Evolutionary conservation across 495 filamentous ascomycete genomes (phyloP).

Genomic region (Penicillium lividum): DNA sequence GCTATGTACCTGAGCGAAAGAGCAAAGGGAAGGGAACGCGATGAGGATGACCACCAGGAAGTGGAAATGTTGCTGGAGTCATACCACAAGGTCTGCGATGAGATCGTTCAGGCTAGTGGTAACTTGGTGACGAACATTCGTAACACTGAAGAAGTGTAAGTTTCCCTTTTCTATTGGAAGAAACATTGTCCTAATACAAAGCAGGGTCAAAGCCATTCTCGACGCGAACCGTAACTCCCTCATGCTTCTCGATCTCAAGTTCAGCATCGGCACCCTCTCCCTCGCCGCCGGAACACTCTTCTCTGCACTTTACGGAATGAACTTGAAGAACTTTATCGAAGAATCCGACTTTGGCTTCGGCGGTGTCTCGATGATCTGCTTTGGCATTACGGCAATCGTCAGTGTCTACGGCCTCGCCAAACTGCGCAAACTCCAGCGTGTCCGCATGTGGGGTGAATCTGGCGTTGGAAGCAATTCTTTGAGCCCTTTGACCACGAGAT

Average conservation of each 20-base stretch:
- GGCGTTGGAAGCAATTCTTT: slow-evolving; percentile 39
- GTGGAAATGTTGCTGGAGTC: slow-evolving; percentile 96
- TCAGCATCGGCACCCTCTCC: slow-evolving; percentile 90
- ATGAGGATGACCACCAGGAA: slow-evolving; percentile 90
- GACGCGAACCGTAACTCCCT: slow-evolving; percentile 97
- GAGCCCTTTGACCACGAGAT: slow-evolving; percentile 31
- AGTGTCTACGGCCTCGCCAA: slow-evolving; percentile 78
- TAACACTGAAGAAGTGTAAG: slow-evolving; percentile 97
- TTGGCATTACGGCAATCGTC: slow-evolving; percentile 72
- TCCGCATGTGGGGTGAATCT: slow-evolving; percentile 77
- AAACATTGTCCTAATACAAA: slow-evolving; percentile 14
- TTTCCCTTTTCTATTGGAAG: background rate
- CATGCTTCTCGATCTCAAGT: slow-evolving; percentile 96
- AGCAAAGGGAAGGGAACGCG: slow-evolving; percentile 66
- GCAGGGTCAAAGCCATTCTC: slow-evolving; percentile 90
- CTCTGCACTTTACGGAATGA: slow-evolving; percentile 98
- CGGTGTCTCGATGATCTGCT: slow-evolving; percentile 67
- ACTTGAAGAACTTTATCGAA: slow-evolving; percentile 97
- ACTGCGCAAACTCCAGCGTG: slow-evolving; percentile 81
- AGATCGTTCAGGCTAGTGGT: slow-evolving; percentile 92
- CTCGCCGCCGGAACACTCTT: slow-evolving; percentile 91
- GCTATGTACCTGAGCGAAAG: slow-evolving; percentile 95
- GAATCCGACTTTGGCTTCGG: slow-evolving; percentile 89
- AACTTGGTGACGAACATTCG: slow-evolving; percentile 94
- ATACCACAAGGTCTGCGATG: slow-evolving; percentile 96